Evolutionary conservation across 495 filamentous ascomycete genomes (phyloP), one percentile per base, ranked within the genome.

Genomic region (Sabuloglossum arenarium): DNA sequence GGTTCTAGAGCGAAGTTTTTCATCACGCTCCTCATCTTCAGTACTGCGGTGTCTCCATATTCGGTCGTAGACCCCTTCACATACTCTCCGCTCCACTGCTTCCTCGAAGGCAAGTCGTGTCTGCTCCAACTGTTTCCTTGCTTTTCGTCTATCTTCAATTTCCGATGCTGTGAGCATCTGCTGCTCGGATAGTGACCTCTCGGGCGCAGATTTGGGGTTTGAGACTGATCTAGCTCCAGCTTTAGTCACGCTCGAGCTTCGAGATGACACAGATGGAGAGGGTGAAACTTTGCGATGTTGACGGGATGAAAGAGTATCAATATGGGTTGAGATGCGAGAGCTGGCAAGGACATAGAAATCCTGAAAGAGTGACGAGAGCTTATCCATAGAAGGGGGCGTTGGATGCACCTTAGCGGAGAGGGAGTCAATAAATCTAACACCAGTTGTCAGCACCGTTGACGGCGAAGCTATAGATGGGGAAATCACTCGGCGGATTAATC

Each of bases 111-210:
- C 78, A 6, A 75, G 63, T 39, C 78, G 73, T 70, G 91, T 93
- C 19, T 80, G 71, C 55, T 91, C 87, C 49, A 97, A 68, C 16
- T 80, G 70, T 59, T 79, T 83, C 55, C 88, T 75, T 28, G 86
- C 86, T 60, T 78, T 83, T 64, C 86, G 84, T 59, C 81, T 80
- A 57, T 87, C 78, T 0, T 79, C 77, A 24, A 93, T 81, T 65
- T 97, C 91, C 4, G 83, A 79, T 1, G 84, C 75, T 1, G 93
- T 96, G 60, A 99, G 72, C 88, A 99, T 91, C 68, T 94, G 89
- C 62, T 86, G 85, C 58, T 87, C 82, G 16, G 68, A 60, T 6
- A 60, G 61, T 31, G 58, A 56, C 43, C 57, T 60, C 9, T 52
- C 45, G 12, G 50, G 21, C 30, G 27, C 16, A 37, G 25, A 9